A percentile compares a stretch with the other conserved stretches of the same genome.
These are phyloP conservation scores for Vitis hybrid DNA, from an alignment of 177 flowering plant species.

Conservation along the genomic window DNA sequence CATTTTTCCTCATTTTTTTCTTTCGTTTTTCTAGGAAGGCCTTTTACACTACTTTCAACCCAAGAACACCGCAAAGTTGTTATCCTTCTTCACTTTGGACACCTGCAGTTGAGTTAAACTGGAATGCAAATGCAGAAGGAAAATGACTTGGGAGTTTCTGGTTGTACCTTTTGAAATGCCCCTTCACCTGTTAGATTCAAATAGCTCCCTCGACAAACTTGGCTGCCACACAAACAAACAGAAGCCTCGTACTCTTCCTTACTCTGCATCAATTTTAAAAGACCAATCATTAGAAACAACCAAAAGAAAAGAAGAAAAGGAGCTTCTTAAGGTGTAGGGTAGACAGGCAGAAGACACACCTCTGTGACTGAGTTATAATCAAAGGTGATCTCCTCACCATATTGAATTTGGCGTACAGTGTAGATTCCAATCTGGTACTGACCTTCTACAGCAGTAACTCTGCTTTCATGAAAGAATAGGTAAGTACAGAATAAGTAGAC, in stretches of 20 bases:
- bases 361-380: conserved; percentile 99
- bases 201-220: conserved; percentile 98
- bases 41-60: too few species aligned
- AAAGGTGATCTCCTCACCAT: conserved; percentile 96
- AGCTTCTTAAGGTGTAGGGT: not conserved
- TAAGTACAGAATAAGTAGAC: conserved; percentile 4
- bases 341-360: conserved; percentile 41
- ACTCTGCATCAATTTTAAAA: conserved; percentile 50
- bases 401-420: conserved; percentile 64
- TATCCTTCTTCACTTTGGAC: not conserved
- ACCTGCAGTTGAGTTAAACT: not conserved
- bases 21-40: too few species aligned
- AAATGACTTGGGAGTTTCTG: not conserved
- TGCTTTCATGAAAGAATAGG: conserved; percentile 30
- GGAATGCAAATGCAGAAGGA: conserved; percentile 3
- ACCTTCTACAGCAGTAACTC: conserved; percentile 98
- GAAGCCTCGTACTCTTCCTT: conserved; percentile 99
- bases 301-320: not conserved
- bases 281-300: conserved; percentile 6
- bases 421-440: conserved; percentile 98
- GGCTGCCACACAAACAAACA: conserved; percentile 97
- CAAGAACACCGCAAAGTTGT: too few species aligned
- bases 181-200: conserved; percentile 95
- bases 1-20: too few species aligned
- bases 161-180: conserved; percentile 81